Evolutionary conservation across 306 rosid species (phyloP).

Genomic region (Glycine soja): DNA sequence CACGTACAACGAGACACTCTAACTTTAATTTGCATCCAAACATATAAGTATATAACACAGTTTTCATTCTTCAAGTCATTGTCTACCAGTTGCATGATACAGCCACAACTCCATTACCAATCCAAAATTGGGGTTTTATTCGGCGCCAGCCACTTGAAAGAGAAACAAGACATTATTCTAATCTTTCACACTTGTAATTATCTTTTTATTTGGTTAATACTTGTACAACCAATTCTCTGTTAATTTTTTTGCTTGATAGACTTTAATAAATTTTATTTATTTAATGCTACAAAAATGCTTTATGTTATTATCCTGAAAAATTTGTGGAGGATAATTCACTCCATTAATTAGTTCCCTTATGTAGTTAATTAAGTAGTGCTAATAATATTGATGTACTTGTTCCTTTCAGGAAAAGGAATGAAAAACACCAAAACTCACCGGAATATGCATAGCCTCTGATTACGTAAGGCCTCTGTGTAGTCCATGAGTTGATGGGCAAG

Average conservation of each 20-base stretch:
- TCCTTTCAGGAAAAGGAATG: not conserved
- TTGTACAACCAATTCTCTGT: too few relatives aligned
- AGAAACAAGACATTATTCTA: not conserved
- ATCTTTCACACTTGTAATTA: not conserved
- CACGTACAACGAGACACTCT: not conserved
- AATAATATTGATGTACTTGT: too few relatives aligned
- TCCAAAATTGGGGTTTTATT: not conserved
- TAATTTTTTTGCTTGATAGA: too few relatives aligned
- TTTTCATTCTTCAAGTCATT: not conserved
- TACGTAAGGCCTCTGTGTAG: slow-evolving; percentile 63
- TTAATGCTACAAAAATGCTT: not conserved
- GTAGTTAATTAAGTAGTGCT: too few relatives aligned
- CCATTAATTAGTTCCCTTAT: too few relatives aligned
- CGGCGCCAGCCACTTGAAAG: not conserved
- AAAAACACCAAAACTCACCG: slow-evolving; percentile 53
- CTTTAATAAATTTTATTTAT: not conserved
- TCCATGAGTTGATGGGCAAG: slow-evolving; percentile 77
- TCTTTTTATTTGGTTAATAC: not conserved
- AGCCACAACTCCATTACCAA: not conserved
- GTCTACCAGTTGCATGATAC: not conserved
- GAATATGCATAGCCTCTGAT: slow-evolving; percentile 82
- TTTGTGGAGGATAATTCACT: not conserved
- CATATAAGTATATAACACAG: not conserved
- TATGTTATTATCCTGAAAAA: not conserved
- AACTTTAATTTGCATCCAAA: not conserved